Evolutionary conservation across 1,284 basidiomycete species (phyloP).

Genomic region (Trametes versicolor): DNA sequence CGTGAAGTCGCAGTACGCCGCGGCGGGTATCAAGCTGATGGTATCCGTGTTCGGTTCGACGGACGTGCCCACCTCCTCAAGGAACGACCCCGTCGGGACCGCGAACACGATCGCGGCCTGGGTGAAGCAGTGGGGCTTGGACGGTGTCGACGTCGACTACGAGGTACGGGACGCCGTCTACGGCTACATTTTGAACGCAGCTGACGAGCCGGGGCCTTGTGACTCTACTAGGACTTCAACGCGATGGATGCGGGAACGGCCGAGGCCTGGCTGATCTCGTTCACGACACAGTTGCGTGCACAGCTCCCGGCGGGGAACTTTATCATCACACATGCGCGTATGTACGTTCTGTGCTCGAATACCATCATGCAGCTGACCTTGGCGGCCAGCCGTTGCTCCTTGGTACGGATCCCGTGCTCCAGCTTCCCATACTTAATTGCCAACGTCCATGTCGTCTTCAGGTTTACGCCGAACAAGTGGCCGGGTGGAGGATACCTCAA

Average conservation of each 20-base stretch:
- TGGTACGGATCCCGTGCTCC: slow-evolving; percentile 46
- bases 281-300: slow-evolving; percentile 51
- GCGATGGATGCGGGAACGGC: slow-evolving; percentile 53
- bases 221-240: slow-evolving; percentile 56
- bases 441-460: slow-evolving; percentile 31
- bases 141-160: slow-evolving; percentile 68
- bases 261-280: slow-evolving; percentile 54
- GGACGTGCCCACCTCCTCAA: slow-evolving; percentile 57
- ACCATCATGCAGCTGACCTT: neutral
- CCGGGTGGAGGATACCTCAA: slow-evolving; percentile 69
- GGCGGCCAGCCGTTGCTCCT: slow-evolving; percentile 57
- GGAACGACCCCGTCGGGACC: slow-evolving; percentile 49
- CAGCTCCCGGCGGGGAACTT: slow-evolving; percentile 47
- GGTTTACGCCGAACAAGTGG: slow-evolving; percentile 62
- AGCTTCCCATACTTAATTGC: neutral
- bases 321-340: slow-evolving; percentile 51
- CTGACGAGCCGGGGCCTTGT: neutral
- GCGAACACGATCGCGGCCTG: slow-evolving; percentile 59
- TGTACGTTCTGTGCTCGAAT: slow-evolving; percentile 23
- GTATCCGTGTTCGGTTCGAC: slow-evolving; percentile 61
- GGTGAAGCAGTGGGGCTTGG: slow-evolving; percentile 57
- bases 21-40: slow-evolving; percentile 58
- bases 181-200: neutral
- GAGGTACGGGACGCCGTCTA: slow-evolving; percentile 47
- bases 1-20: slow-evolving; percentile 53